These are phyloP conservation scores for Sclerotinia spermophila DNA, from an alignment of 2,329 filamentous ascomycete genomes.

Conservation along the genomic window DNA sequence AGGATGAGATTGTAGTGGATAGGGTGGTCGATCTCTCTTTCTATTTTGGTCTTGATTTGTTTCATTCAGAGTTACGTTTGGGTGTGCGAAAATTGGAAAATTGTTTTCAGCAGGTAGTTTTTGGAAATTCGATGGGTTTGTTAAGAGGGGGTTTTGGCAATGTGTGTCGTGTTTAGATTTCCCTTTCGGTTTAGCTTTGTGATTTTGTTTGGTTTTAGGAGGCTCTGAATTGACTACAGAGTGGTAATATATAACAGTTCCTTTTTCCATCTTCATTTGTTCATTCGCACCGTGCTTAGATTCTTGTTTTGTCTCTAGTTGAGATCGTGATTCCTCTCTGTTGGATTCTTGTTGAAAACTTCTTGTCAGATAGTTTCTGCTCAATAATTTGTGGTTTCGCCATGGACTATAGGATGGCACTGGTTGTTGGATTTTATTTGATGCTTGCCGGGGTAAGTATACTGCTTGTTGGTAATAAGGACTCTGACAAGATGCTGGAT, in stretches of 20 bases:
- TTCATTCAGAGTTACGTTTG: neutral
- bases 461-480: neutral
- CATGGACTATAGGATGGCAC: neutral
- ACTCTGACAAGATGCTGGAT: neutral
- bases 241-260: too few relatives aligned
- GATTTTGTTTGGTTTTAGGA: neutral
- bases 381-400: neutral
- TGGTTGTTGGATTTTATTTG: neutral
- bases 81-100: neutral
- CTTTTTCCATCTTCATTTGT: neutral
- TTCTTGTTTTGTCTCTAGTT: neutral
- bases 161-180: neutral
- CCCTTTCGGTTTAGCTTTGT: neutral
- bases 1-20: neutral
- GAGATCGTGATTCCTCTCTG: neutral
- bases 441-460: neutral
- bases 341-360: neutral
- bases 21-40: neutral
- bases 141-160: too few relatives aligned
- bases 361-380: neutral
- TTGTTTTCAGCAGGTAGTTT: neutral
- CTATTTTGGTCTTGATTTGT: neutral
- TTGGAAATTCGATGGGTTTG: neutral
- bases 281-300: neutral
- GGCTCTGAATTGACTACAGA: neutral